These are phyloP conservation scores for Colletotrichum melonis DNA, from an alignment of 2,329 filamentous ascomycete genomes.

Conservation along the genomic window DNA sequence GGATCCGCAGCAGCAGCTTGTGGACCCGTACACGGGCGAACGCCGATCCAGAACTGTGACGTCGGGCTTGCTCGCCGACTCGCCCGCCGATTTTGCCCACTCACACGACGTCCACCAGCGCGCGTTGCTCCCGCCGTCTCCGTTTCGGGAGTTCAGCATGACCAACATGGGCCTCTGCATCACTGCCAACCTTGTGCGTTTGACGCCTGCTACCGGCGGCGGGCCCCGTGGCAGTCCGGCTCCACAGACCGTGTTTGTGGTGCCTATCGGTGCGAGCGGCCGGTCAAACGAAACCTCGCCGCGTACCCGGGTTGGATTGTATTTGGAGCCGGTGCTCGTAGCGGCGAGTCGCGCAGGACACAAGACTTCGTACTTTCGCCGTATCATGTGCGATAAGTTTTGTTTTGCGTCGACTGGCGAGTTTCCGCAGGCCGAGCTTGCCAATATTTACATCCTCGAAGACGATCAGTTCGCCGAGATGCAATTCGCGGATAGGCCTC, in stretches of 20 bases:
- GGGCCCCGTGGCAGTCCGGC: conserved; percentile 3
- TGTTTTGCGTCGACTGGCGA: conserved; percentile 28
- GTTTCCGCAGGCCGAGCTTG: background rate
- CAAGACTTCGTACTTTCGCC: conserved; percentile 22
- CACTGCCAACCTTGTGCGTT: background rate
- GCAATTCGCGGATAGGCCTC: conserved; percentile 12
- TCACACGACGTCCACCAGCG: conserved; percentile 29
- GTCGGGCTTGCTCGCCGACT: conserved; percentile 24
- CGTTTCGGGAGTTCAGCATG: conserved; percentile 31
- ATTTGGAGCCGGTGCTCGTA: conserved; percentile 22
- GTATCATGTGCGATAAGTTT: conserved; percentile 21
- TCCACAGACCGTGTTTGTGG: conserved; percentile 1
- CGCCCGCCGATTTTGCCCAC: conserved; percentile 22
- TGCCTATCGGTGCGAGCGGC: conserved; percentile 28
- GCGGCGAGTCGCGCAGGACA: background rate
- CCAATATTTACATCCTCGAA: conserved; percentile 17
- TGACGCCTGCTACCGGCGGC: background rate
- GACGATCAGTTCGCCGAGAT: conserved; percentile 31
- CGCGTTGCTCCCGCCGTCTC: conserved; percentile 15
- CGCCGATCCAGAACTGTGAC: background rate
- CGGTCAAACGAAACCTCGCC: conserved; percentile 7
- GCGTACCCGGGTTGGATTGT: conserved; percentile 20
- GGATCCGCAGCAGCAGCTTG: background rate
- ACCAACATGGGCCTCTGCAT: conserved; percentile 33
- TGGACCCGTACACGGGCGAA: conserved; percentile 21